Evolutionary conservation across 352 stramenopile species (phyloP), one percentile per base, ranked within the genome.

Genomic region (Phytopythium delawarense): DNA sequence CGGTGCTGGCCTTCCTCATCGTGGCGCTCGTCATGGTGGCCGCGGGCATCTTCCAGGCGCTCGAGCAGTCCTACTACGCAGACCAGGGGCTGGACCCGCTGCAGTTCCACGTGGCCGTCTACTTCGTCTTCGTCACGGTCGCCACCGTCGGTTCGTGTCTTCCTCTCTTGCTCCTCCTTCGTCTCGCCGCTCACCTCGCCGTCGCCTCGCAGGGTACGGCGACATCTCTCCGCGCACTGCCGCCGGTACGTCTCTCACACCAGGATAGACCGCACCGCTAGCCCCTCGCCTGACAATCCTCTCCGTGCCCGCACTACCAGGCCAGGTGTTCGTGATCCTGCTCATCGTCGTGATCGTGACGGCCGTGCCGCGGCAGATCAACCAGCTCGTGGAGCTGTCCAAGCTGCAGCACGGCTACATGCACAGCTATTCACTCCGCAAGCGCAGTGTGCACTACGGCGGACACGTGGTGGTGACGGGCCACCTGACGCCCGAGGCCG

Each of bases 41-140:
- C 0, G 79, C 79, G 0, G 75, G 79, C 15, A 57, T 84, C 11
- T 76, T 89, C 63, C 79, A 87, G 63, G 74, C 79, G 39, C 65
- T 89, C 7, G 75, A 87, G 35, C 74, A 86, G 59, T 68, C 76
- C 28, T 86, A 83, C 50, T 84, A 86, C 60, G 59, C 59, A 7
- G 66, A 75, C 4, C 63, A 81, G 23, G 65, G 59, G 2, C 50
- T 63, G 2, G 50, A 62, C 4, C 59, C 59, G 35, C 69, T 87
- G 35, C n/a, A 81, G 59, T 87, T 89, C 57, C 79, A 87, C 67
- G 65, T 84, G 64, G 76, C 75, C 18, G 69, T 89, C 55, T 87
- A 89, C 60, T 89, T 87, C 51, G 77, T 89, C 23, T 86, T 89
- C 50, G 79, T 87, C 32, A 89, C 79, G 4, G 67, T 89, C 20